Conservation (phyloP, 2,329 filamentous ascomycete genomes). For the Colletotrichum shisoi region DNA sequence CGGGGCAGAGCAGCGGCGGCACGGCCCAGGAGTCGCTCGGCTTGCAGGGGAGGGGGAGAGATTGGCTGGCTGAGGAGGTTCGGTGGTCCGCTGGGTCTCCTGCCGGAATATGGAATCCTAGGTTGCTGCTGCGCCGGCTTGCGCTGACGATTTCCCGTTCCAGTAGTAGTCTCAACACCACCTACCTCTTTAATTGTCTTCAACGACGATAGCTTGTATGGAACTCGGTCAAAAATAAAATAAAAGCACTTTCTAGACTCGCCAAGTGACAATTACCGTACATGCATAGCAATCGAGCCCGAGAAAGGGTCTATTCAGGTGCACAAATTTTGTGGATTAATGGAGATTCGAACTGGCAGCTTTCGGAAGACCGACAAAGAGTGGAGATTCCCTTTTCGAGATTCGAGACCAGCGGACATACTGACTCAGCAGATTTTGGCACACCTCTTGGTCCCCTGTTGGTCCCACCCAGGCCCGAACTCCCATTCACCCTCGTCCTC, state of each 20-base stretch:
- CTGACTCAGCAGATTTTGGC: slow-evolving; percentile 20
- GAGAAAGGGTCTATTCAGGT: too few species aligned
- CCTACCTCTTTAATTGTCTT: not conserved
- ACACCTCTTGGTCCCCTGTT: not conserved
- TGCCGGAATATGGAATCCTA: not conserved
- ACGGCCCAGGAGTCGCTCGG: slow-evolving; percentile 23
- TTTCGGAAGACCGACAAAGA: not conserved
- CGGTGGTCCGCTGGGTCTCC: slow-evolving; percentile 12
- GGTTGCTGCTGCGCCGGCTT: not conserved
- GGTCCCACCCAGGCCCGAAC: not conserved
- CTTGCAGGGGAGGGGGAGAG: not conserved
- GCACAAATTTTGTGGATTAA: not conserved
- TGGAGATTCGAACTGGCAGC: slow-evolving; percentile 27
- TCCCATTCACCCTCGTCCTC: not conserved
- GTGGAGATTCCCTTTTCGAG: slow-evolving; percentile 15
- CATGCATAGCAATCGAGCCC: not conserved
- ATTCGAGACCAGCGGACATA: not conserved
- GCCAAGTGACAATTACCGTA: not conserved
- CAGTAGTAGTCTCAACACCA: not conserved
- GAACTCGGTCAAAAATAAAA: not conserved
- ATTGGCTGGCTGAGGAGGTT: slow-evolving; percentile 6
- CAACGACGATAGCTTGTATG: not conserved
- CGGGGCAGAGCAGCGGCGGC: slow-evolving; percentile 14
- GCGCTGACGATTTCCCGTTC: not conserved
- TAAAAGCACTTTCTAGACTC: not conserved